Conservation (phyloP, 352 stramenopile species). For the Phytopythium ostracodes region DNA sequence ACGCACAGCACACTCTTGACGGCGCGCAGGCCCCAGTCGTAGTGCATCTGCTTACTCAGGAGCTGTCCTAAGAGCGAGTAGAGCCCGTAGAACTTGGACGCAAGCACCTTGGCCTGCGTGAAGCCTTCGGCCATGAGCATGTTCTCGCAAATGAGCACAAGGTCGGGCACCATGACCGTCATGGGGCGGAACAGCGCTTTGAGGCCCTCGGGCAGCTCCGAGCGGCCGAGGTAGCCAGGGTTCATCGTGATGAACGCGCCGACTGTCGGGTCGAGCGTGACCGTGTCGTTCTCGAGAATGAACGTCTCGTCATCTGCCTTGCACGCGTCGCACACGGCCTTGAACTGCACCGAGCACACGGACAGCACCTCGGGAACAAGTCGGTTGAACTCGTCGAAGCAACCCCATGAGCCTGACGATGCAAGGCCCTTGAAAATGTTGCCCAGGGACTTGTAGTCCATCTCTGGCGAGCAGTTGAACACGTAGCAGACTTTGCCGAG, state of each 20-base stretch:
- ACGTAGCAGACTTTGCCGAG: conserved; percentile 95
- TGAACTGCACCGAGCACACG: conserved; percentile 95
- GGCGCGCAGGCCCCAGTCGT: conserved; percentile 93
- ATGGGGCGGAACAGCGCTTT: conserved; percentile 96
- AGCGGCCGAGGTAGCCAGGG: conserved; percentile 93
- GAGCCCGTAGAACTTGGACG: conserved; percentile 95
- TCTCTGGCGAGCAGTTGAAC: conserved; percentile 95
- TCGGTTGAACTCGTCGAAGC: conserved; percentile 97
- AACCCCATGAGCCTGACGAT: conserved; percentile 93
- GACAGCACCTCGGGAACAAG: conserved; percentile 93
- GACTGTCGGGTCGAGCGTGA: conserved; percentile 89
- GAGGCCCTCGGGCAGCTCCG: conserved; percentile 92
- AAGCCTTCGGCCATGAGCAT: conserved; percentile 97
- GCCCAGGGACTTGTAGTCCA: conserved; percentile 95
- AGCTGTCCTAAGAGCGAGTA: conserved; percentile 93
- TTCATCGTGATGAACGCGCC: conserved; percentile 98
- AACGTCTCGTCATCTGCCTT: conserved; percentile 92
- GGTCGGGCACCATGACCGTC: conserved; percentile 95
- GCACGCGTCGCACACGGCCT: conserved; percentile 93
- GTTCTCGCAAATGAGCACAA: conserved; percentile 96
- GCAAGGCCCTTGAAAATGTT: conserved; percentile 97
- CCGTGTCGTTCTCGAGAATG: conserved; percentile 93
- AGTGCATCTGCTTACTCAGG: conserved; percentile 94
- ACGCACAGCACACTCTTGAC: conserved; percentile 95
- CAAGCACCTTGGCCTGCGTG: conserved; percentile 91